Evolutionary conservation across 257 asterid genomes (phyloP), one percentile per base, ranked within the genome.

Genomic region (Mitragyna speciosa): DNA sequence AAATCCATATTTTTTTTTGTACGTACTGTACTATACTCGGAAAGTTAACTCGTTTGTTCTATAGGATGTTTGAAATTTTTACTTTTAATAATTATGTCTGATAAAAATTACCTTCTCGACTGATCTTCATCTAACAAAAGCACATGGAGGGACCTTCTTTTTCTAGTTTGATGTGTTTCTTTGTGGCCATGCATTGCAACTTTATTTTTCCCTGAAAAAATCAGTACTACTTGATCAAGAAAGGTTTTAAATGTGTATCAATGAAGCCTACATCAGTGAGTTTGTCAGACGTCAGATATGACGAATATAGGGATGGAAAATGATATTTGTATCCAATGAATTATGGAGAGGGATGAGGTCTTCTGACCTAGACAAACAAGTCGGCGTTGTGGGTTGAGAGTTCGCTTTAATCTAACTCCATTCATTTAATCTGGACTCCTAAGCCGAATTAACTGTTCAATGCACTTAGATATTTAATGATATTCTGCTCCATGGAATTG

Each of bases 101-200:
- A 59, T 24, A 24, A 59, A 22, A 7, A 26, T 11, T 61, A 10
- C 31, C 67, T 61, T 61, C n/a, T 51, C 43, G 39, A 16, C 24
- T 54, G 68, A 81, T 70, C 76, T 76, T 82, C 81, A 76, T 52
- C 81, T 33, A 70, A 48, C 84, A 84, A 6, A 16, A 77, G 81
- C 89, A 81, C 78, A 77, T 81, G 86, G 80, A 24, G 75, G 64
- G 73, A 16, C 8, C 36, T 11, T 20, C 2, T 14, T 26, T 63
- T 63, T 26, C 4, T 11, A 24, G 66, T 17, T 54, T 54, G 12
- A 11, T 10, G 12, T 49, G 9, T 11, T 49, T 9, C 16, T 11
- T 49, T 52, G n/a, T 59, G 61, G n/a, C 0, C 66, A 59, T 59
- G 24, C 14, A 59, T 59, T n/a, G 24, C 16, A 14, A 54, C 24